Evolutionary conservation across 1,139 yeast species (phyloP), one percentile per base, ranked within the genome.

Genomic region (Suhomyces kunorum): DNA sequence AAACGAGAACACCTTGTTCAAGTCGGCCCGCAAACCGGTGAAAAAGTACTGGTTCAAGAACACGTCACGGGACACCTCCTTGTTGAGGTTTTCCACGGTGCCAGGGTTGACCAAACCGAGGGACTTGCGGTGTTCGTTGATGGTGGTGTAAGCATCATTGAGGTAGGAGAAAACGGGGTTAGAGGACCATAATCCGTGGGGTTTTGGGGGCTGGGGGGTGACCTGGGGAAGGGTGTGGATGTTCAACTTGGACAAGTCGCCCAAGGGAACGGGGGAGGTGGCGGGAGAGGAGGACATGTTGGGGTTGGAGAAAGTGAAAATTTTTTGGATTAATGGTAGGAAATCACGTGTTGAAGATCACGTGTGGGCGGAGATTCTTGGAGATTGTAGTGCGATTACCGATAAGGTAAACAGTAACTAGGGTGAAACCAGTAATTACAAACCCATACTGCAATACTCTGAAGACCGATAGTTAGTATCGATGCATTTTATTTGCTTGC

Each of bases 21-120:
- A 79, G 64, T 92, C 98, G 44, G 98, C 98, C 65, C 96, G 85
- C 59, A 94, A 78, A 46, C 99, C 99, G 34, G 96, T 86, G 78
- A 92, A 92, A 67, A 84, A 83, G 71, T 87, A 87, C 63, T 89
- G 95, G 62, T 78, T 81, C 59, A 89, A 78, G 63, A 92, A 88
- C 28, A 90, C 97, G 63, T 90, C 98, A 67, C 92, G 83, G 50
- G 90, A 72, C 43, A 89, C 96, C 68, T 92, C 98, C 70, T 88
- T 88, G 74, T 81, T 85, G 64, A 92, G 74, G 72, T 89, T 88
- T 72, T 92, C 98, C 63, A 88, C 81, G 49, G 96, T 85, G 53
- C 98, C 98, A 40, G 98, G 98, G 70, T 89, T 88, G 54, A 80
- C 71, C 60, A 92, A 79, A 43, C 89, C 88, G 49, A 90, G 76